phyloP scores from a whole-genome alignment of 129 eudicot species.

The Flaveria bidentis region DNA sequence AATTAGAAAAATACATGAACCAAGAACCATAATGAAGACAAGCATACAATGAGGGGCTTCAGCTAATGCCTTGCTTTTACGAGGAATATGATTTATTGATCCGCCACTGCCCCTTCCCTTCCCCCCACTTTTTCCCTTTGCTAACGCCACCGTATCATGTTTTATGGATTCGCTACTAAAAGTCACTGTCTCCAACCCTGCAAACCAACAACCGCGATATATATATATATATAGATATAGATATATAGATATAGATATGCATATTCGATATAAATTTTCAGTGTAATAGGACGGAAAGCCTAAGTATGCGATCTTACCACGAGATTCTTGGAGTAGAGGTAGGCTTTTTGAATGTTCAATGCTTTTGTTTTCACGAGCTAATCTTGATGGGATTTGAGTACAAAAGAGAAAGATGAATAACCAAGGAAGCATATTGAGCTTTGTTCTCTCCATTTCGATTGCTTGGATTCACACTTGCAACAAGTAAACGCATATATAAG shows the following conservation, averaged over 20 bases:
- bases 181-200: background rate
- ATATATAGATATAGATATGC: too few relatives aligned
- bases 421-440: slow-evolving; percentile 25
- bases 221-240: too few relatives aligned
- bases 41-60: slow-evolving; percentile 10
- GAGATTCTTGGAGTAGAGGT: slow-evolving; percentile 32
- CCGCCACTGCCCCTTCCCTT: slow-evolving; percentile 35
- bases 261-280: background rate
- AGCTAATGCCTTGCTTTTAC: slow-evolving; percentile 8
- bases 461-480: background rate
- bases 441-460: slow-evolving; percentile 29
- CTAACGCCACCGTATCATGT: slow-evolving; percentile 12
- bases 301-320: slow-evolving; percentile 10
- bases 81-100: slow-evolving; percentile 28
- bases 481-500: slow-evolving; percentile 27
- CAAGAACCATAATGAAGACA: slow-evolving; percentile 14
- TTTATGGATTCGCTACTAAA: slow-evolving; percentile 3
- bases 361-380: slow-evolving; percentile 16
- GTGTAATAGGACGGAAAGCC: background rate
- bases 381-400: slow-evolving; percentile 30
- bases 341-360: slow-evolving; percentile 26
- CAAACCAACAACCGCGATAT: slow-evolving; percentile 9
- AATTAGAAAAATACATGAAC: slow-evolving; percentile 7
- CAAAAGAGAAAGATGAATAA: slow-evolving; percentile 28
- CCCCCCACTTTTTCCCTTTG: slow-evolving; percentile 30